A percentile compares a stretch with the other conserved stretches of the same genome.
Conservation (phyloP, 139 green algal genomes). For the Tetraselmis chui region DNA sequence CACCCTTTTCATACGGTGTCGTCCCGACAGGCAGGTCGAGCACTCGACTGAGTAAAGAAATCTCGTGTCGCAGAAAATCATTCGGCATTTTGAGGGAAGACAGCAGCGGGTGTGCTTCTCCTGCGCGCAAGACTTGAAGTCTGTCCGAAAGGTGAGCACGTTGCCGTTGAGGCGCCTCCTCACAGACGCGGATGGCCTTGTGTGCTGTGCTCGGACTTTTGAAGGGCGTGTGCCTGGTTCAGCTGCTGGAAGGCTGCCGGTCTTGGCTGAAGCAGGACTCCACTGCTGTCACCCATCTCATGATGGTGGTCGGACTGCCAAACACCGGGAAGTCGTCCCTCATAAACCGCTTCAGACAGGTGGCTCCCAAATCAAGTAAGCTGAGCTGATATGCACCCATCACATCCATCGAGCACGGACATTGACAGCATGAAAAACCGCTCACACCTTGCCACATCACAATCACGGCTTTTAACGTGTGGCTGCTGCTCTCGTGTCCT, state of each 20-base stretch:
- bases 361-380: constrained; percentile 15
- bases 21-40: too few relatives aligned
- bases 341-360: constrained; percentile 26
- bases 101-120: neutral
- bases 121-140: neutral
- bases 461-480: neutral
- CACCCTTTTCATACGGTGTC: too few relatives aligned
- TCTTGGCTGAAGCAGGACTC: constrained; percentile 9
- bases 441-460: too few relatives aligned
- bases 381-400: too few relatives aligned
- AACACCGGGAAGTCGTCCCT: constrained; percentile 35
- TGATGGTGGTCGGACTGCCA: constrained; percentile 32
- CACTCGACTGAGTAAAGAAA: too few relatives aligned
- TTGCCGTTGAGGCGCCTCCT: too few relatives aligned
- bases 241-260: constrained; percentile 14
- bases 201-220: neutral
- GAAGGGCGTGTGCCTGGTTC: too few relatives aligned
- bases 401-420: too few relatives aligned
- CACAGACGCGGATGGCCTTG: neutral
- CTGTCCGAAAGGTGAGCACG: neutral
- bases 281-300: constrained; percentile 13
- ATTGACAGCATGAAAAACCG: too few relatives aligned
- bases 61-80: neutral
- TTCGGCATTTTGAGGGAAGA: neutral
- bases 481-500: neutral